Evolutionary conservation across 2,329 filamentous ascomycete species (phyloP).

Genomic region (Lecanicillium sp.): DNA sequence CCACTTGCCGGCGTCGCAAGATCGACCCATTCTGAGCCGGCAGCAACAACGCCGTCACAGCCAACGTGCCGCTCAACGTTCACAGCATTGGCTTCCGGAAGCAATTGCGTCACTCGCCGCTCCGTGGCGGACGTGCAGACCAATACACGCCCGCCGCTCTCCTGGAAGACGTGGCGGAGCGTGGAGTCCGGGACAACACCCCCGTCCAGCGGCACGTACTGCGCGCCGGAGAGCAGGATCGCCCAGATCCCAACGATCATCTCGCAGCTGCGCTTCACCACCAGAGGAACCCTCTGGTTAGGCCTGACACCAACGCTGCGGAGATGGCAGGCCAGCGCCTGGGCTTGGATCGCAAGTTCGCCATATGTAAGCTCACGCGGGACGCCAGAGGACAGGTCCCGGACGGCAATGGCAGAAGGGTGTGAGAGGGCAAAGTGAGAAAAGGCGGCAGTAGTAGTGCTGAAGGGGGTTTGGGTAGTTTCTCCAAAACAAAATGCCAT

Average conservation of each 20-base stretch:
- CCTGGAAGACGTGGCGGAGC: conserved; percentile 42
- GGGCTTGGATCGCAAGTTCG: conserved; percentile 37
- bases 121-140: conserved; percentile 40
- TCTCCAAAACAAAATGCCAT: conserved; percentile 20
- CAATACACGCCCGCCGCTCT: conserved; percentile 39
- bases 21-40: conserved; percentile 19
- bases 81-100: conserved; percentile 21
- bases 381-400: conserved; percentile 26
- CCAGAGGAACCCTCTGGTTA: conserved; percentile 45
- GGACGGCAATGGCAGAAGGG: conserved; percentile 34
- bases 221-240: conserved; percentile 49
- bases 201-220: conserved; percentile 56
- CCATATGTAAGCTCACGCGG: conserved; percentile 36
- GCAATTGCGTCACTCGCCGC: conserved; percentile 25
- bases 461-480: conserved; percentile 26
- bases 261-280: conserved; percentile 49
- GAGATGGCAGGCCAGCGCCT: conserved; percentile 36
- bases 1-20: conserved; percentile 31
- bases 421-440: conserved; percentile 31
- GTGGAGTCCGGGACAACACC: conserved; percentile 43
- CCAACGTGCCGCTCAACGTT: conserved; percentile 23
- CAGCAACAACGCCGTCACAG: not conserved
- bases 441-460: conserved; percentile 34
- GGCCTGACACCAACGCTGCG: conserved; percentile 33
- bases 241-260: conserved; percentile 54